Evolutionary conservation across 1,284 basidiomycete species (phyloP), one percentile per base, ranked within the genome.

Genomic region (Vanrija sp.): DNA sequence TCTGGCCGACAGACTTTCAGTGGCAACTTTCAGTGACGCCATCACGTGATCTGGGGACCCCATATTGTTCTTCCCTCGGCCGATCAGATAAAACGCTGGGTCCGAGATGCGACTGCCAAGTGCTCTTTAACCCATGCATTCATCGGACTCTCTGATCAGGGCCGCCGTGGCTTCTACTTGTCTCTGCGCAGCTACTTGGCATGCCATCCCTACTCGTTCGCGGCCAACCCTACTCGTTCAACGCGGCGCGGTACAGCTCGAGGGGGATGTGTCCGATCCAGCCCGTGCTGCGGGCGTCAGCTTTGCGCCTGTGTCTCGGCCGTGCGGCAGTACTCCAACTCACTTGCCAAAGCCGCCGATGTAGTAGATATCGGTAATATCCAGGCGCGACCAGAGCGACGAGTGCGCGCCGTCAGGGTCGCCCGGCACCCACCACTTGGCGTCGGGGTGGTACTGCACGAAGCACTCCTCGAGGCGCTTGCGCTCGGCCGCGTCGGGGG

Each of bases 291-390:
- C 48, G 8, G n/a, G 40, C 6, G 51, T 57, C 48, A 57, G 51
- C 43, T 46, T 2, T 6, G 28, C 28, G 8, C 28, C 5, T 6
- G 34, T 23, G 15, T 2, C 5, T 15, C 42, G 21, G 5, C 8
- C 14, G 19, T 14, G 10, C 10, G 6, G 28, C 28, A 28, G 28
- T 28, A 5, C 28, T 28, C 28, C 3, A 28, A 63, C 81, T 69
- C 64, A 83, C 82, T 80, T 81, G 38, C 84, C 85, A 64, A 86
- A 86, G 5, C 84, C 84, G 19, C 85, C 85, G 8, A 86, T 83
- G 62, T 84, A 86, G 69, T 85, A 86, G 19, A 85, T 75, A 52
- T 78, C 80, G 78, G 83, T 58, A 6, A 69, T 55, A 25, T 71
- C 68, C 23, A 77, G 64, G 21, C 66, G 63, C 3, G 72, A 72